phyloP scores from a whole-genome alignment of 2,329 filamentous ascomycete genomes.

The Pseudogymnoascus verrucosus region DNA sequence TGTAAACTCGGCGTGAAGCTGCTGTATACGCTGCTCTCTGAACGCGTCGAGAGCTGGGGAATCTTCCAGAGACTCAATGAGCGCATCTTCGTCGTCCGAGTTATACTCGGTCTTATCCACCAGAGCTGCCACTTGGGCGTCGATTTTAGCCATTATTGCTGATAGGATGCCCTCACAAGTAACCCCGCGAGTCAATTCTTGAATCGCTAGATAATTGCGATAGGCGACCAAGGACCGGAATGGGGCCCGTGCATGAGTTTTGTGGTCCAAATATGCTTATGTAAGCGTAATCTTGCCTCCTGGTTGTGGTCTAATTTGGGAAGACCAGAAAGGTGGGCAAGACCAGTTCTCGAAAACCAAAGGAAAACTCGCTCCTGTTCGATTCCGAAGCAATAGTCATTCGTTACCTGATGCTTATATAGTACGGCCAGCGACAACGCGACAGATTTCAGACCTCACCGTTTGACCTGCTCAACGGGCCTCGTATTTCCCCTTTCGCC shows the following conservation, averaged over 20 bases:
- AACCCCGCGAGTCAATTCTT: not conserved
- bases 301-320: conserved; percentile 5
- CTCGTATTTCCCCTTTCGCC: not conserved
- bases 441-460: conserved; percentile 2
- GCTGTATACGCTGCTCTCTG: conserved; percentile 48
- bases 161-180: not conserved
- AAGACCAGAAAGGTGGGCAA: conserved; percentile 7
- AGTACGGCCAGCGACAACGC: not conserved
- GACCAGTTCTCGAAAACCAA: conserved; percentile 3
- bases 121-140: conserved; percentile 42
- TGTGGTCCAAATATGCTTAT: not conserved
- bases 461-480: conserved; percentile 1
- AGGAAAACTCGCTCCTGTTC: not conserved
- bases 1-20: conserved; percentile 47
- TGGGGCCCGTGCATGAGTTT: not conserved
- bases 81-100: conserved; percentile 48
- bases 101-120: conserved; percentile 30
- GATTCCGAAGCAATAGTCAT: not conserved
- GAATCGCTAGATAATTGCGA: conserved; percentile 7
- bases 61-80: conserved; percentile 48
- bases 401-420: conserved; percentile 2
- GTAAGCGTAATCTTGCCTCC: conserved; percentile 7
- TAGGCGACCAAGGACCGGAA: not conserved
- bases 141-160: conserved; percentile 36
- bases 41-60: conserved; percentile 44